phyloP scores from a whole-genome alignment of 495 filamentous ascomycete species.

The Penicillium parvum region DNA sequence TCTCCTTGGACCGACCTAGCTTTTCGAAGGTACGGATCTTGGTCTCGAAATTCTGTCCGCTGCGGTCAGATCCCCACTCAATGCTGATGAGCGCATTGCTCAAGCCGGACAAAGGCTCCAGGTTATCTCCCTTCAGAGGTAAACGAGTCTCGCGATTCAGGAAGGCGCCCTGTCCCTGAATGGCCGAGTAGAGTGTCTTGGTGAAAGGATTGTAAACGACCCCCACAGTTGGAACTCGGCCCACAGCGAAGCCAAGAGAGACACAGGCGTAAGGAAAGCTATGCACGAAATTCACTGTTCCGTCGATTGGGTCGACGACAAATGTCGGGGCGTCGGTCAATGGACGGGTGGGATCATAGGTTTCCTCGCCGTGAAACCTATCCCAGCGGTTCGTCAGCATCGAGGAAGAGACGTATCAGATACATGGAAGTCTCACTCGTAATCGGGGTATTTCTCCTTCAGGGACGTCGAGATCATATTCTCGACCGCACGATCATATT shows the following conservation, averaged over 20 bases:
- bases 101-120: constrained; percentile 55
- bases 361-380: constrained; percentile 79
- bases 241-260: constrained; percentile 70
- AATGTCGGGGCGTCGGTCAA: constrained; percentile 75
- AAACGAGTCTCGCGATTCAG: constrained; percentile 50
- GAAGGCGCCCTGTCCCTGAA: constrained; percentile 65
- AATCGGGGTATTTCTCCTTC: constrained; percentile 58
- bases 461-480: constrained; percentile 65
- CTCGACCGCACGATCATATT: constrained; percentile 82
- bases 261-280: constrained; percentile 75
- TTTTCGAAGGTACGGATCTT: constrained; percentile 66
- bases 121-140: constrained; percentile 44
- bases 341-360: constrained; percentile 61
- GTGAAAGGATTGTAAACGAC: constrained; percentile 83
- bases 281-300: constrained; percentile 87
- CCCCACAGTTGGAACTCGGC: constrained; percentile 62
- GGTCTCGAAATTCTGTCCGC: constrained; percentile 69
- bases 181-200: constrained; percentile 63
- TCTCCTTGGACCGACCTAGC: constrained; percentile 56
- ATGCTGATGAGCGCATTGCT: constrained; percentile 60
- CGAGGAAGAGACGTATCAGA: no score
- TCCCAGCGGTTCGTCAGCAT: no score
- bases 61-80: constrained; percentile 75
- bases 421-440: constrained; percentile 48
- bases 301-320: constrained; percentile 86